Conservation (phyloP, 2,329 filamentous ascomycete genomes). For the Alternaria panax region DNA sequence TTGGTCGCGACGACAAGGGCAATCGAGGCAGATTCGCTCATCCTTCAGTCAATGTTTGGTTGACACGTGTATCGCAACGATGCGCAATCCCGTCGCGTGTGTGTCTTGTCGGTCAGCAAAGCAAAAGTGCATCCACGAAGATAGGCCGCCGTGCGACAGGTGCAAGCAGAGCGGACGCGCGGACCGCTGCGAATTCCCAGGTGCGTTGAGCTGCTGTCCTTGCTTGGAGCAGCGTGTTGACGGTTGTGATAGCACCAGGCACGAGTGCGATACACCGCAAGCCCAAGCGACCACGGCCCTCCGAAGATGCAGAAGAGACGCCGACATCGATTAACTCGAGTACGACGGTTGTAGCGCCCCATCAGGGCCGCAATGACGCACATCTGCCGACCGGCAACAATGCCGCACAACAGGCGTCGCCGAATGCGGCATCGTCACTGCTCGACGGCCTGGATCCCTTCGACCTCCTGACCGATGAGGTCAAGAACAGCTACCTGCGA, state of each 20-base stretch:
- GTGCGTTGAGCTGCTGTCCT: not conserved
- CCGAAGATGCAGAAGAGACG: constrained; percentile 31
- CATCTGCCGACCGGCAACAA: constrained; percentile 35
- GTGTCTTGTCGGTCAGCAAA: constrained; percentile 50
- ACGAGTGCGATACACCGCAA: constrained; percentile 48
- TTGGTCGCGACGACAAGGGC: constrained; percentile 4
- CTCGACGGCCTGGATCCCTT: constrained; percentile 49
- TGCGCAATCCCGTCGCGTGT: constrained; percentile 52
- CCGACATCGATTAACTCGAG: constrained; percentile 16
- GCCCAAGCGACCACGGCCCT: constrained; percentile 47
- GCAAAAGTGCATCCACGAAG: constrained; percentile 51
- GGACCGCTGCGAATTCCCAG: constrained; percentile 37
- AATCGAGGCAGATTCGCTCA: not conserved
- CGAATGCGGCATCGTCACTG: constrained; percentile 36
- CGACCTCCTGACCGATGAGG: constrained; percentile 51
- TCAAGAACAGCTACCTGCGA: constrained; percentile 52
- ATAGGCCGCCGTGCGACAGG: constrained; percentile 50
- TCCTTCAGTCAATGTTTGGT: not conserved
- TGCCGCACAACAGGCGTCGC: constrained; percentile 30
- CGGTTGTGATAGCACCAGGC: constrained; percentile 41
- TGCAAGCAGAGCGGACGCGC: constrained; percentile 46
- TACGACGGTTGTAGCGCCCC: constrained; percentile 18
- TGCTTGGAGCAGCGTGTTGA: not conserved
- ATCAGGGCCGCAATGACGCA: constrained; percentile 31
- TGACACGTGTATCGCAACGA: constrained; percentile 16